A percentile compares a stretch with the other conserved stretches of the same genome.
phyloP scores from a whole-genome alignment of 78 protist species.

The Dictyostelium firmibasis region DNA sequence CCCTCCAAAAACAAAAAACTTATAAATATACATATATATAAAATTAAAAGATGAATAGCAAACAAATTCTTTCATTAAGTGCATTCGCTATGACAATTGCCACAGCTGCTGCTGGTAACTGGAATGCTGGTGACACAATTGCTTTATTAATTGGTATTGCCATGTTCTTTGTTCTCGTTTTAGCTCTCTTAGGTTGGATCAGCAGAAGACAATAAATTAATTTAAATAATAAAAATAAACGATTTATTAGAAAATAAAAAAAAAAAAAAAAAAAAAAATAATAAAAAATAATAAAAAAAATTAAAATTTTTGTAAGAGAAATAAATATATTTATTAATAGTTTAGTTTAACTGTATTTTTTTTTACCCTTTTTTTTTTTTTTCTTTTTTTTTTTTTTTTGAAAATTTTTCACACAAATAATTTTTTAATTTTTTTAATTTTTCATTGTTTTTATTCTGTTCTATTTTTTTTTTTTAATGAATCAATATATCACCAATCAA shows the following conservation, averaged over 20 bases:
- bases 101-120: slow-evolving; percentile 62
- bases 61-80: slow-evolving; percentile 34
- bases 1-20: too few species aligned
- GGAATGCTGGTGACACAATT: slow-evolving; percentile 79
- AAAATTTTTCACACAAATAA: neutral
- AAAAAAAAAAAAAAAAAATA: neutral
- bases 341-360: too few species aligned
- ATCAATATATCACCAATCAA: neutral
- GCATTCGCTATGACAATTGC: slow-evolving; percentile 8
- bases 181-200: slow-evolving; percentile 68
- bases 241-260: neutral
- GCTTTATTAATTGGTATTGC: slow-evolving; percentile 74
- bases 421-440: neutral
- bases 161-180: slow-evolving; percentile 64
- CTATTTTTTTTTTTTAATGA: neutral
- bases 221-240: neutral
- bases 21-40: slow-evolving; percentile 12
- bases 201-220: slow-evolving; percentile 52
- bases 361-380: neutral
- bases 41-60: slow-evolving; percentile 19
- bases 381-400: neutral
- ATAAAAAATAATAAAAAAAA: neutral
- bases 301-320: too few species aligned
- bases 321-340: too few species aligned
- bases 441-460: too few species aligned